Evolutionary conservation across 441 rosid genomes (phyloP).

Genomic region (Sinapis alba): DNA sequence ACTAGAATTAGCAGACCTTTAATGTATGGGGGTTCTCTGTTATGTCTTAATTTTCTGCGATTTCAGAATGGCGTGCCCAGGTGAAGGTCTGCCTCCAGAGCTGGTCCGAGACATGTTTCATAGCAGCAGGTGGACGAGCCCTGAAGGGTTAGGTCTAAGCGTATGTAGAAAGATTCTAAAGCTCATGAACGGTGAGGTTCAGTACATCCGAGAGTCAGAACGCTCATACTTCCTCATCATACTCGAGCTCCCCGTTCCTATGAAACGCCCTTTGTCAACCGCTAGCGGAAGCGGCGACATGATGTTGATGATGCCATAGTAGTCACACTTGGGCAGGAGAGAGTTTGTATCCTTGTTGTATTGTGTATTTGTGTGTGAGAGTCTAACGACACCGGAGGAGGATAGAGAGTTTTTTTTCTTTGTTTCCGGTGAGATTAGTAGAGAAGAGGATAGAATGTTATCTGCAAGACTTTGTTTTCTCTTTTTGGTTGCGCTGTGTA

Average conservation of each 20-base stretch:
- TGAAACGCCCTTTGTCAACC: conserved; percentile 28
- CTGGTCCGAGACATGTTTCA: conserved; percentile 95
- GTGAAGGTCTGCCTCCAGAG: conserved; percentile 91
- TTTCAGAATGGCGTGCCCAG: conserved; percentile 90
- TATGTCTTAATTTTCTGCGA: conserved; percentile 9
- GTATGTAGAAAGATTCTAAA: conserved; percentile 89
- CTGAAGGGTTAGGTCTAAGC: conserved; percentile 92
- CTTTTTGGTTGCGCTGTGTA: conserved; percentile 22
- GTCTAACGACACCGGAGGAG: conserved; percentile 15
- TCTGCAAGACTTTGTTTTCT: conserved; percentile 11
- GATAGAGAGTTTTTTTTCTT: conserved; percentile 25
- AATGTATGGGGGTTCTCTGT: neutral
- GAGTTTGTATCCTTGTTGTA: conserved; percentile 23
- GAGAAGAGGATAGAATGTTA: conserved; percentile 43
- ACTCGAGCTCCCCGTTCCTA: conserved; percentile 68
- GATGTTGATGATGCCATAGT: conserved; percentile 39
- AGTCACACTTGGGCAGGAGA: conserved; percentile 15
- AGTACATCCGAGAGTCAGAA: conserved; percentile 87
- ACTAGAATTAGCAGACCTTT: neutral
- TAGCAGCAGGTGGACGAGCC: conserved; percentile 73
- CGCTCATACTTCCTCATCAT: conserved; percentile 78
- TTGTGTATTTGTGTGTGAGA: neutral
- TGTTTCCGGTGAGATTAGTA: conserved; percentile 43
- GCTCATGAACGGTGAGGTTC: conserved; percentile 93
- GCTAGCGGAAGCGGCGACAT: conserved; percentile 32